Percentiles rank a stretch among this genome's conserved stretches.
Conservation (phyloP, 1,139 yeast genomes). For the Blastobotrys malaysiensis region DNA sequence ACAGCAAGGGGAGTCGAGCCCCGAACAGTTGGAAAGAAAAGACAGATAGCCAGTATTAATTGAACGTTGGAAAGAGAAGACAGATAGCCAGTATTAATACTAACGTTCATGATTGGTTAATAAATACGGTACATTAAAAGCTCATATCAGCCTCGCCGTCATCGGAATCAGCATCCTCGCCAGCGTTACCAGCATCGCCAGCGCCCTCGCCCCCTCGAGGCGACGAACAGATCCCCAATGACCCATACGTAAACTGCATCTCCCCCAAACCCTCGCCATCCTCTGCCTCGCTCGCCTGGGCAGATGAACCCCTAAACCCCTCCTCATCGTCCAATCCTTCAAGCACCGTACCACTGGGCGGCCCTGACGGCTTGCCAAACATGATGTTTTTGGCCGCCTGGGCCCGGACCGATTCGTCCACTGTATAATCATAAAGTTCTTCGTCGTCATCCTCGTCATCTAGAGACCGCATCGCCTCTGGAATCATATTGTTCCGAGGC, state of each 20-base stretch:
- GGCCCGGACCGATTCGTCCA: neutral
- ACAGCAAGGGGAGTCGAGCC: too few species aligned
- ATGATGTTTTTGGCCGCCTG: neutral
- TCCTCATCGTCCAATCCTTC: neutral
- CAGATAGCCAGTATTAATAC: too few species aligned
- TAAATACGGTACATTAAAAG: conserved; percentile 6
- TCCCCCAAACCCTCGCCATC: neutral
- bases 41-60: too few species aligned
- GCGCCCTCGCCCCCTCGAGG: neutral
- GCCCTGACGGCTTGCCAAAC: neutral
- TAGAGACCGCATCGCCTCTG: conserved; percentile 14
- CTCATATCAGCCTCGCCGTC: conserved; percentile 13
- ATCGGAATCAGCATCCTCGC: neutral
- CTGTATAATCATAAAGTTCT: conserved; percentile 5
- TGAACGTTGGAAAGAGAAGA: too few species aligned
- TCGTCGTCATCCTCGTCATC: conserved; percentile 12
- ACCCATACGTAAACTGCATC: neutral
- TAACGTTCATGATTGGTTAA: too few species aligned
- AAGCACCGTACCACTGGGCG: neutral
- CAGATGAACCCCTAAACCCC: neutral
- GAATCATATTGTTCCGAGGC: neutral
- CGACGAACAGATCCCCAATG: neutral
- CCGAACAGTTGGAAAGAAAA: too few species aligned
- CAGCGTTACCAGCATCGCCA: too few species aligned
- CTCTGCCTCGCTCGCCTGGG: neutral